Evolutionary conservation across 345 rosid genomes (phyloP).

Genomic region (Mercurialis annua): DNA sequence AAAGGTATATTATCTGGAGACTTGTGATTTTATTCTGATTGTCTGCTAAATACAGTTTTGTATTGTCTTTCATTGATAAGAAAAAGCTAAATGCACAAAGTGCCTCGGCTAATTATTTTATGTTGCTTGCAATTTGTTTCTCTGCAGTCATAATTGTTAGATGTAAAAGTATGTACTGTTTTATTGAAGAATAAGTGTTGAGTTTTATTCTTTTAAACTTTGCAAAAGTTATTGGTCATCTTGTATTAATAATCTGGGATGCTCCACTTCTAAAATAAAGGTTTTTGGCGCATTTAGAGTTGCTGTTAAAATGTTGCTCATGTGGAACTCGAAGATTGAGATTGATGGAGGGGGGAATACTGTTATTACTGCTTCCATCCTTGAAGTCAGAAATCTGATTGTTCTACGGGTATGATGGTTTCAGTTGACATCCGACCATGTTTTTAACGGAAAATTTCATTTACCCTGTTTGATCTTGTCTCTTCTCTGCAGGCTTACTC

Average conservation of each 20-base stretch:
- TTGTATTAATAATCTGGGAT: constrained; percentile 12
- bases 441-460: constrained; percentile 16
- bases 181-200: background rate
- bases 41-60: background rate
- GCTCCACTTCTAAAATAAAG: constrained; percentile 41
- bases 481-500: constrained; percentile 66
- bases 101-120: background rate
- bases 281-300: constrained; percentile 95
- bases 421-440: constrained; percentile 4
- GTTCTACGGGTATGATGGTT: constrained; percentile 73
- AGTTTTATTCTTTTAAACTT: constrained; percentile 13
- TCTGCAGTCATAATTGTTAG: constrained; percentile 3
- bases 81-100: background rate
- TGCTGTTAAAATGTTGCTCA: constrained; percentile 83
- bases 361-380: constrained; percentile 74
- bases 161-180: background rate
- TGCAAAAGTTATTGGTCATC: constrained; percentile 5
- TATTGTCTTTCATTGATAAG: background rate
- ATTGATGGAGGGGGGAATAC: constrained; percentile 95
- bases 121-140: background rate
- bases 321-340: constrained; percentile 92
- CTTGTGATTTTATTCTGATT: constrained; percentile 6
- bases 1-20: constrained; percentile 54
- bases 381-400: constrained; percentile 95
- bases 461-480: constrained; percentile 19